A percentile compares a stretch with the other conserved stretches of the same genome.
Conservation (phyloP, 345 rosid species). For the Streptanthus diversifolius region DNA sequence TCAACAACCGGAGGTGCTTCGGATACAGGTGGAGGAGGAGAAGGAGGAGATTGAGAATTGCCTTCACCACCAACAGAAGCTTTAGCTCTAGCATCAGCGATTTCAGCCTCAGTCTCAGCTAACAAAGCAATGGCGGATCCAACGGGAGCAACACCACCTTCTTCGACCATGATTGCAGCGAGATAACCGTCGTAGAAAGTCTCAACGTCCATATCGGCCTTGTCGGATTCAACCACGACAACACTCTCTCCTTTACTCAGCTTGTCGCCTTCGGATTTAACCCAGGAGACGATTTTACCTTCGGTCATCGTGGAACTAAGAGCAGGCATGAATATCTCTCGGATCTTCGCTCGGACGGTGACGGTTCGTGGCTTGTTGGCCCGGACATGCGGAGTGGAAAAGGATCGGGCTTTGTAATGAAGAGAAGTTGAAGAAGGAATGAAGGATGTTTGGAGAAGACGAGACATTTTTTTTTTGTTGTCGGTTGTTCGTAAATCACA, state of each 20-base stretch:
- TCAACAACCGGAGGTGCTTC: conserved; percentile 12
- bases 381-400: conserved; percentile 23
- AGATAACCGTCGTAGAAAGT: conserved; percentile 90
- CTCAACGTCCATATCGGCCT: conserved; percentile 99
- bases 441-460: conserved; percentile 58
- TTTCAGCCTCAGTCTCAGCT: conserved; percentile 80
- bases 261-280: conserved; percentile 87
- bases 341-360: conserved; percentile 65
- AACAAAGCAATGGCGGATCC: conserved; percentile 90
- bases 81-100: conserved; percentile 60
- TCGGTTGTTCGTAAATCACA: neutral
- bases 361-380: conserved; percentile 11
- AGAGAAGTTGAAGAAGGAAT: conserved; percentile 41
- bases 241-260: conserved; percentile 88
- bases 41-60: conserved; percentile 24
- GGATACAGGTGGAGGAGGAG: conserved; percentile 14
- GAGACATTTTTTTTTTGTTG: conserved; percentile 67
- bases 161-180: conserved; percentile 92
- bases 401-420: conserved; percentile 21
- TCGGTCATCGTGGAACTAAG: conserved; percentile 95
- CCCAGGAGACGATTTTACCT: conserved; percentile 95
- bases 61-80: conserved; percentile 31
- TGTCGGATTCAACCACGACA: conserved; percentile 92
- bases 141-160: conserved; percentile 86
- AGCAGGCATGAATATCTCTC: conserved; percentile 99